Percentiles rank a stretch among this genome's conserved stretches.
phyloP scores from a whole-genome alignment of 2,329 filamentous ascomycete species.

The Xylaria sp. region DNA sequence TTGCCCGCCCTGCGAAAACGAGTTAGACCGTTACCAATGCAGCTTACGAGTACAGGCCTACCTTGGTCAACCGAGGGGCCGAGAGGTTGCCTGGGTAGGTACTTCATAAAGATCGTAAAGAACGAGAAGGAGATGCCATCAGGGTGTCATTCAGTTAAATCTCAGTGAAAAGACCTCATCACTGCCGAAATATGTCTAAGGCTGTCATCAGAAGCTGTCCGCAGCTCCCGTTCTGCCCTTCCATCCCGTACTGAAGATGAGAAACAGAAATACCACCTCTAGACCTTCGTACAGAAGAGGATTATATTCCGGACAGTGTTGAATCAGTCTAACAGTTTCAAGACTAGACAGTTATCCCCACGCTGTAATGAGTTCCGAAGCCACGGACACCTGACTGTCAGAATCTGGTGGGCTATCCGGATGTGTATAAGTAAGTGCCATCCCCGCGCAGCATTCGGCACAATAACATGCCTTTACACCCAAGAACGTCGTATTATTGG shows the following conservation, averaged over 20 bases:
- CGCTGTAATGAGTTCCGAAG: conserved; percentile 10
- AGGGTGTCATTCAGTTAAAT: neutral
- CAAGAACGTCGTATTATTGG: neutral
- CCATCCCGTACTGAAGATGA: neutral
- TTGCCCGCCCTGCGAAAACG: neutral
- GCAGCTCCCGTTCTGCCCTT: neutral
- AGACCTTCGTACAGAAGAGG: neutral
- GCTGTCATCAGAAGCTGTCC: neutral
- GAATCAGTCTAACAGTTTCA: neutral
- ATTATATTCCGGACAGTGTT: too few species aligned
- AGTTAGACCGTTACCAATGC: too few species aligned
- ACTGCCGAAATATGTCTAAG: neutral
- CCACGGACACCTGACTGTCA: conserved; percentile 8
- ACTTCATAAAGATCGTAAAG: neutral
- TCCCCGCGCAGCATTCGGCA: neutral
- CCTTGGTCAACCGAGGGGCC: too few species aligned
- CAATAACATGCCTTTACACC: neutral
- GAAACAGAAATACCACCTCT: too few species aligned
- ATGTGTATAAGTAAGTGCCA: conserved; percentile 6
- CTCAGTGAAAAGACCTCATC: neutral
- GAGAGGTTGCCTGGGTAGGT: neutral
- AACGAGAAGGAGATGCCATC: neutral
- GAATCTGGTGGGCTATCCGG: conserved; percentile 1
- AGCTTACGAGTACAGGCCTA: too few species aligned
- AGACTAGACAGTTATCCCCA: neutral